Evolutionary conservation across 371 early-diverging fungal genomes (phyloP).

Genomic region (Actinomucor elegans): DNA sequence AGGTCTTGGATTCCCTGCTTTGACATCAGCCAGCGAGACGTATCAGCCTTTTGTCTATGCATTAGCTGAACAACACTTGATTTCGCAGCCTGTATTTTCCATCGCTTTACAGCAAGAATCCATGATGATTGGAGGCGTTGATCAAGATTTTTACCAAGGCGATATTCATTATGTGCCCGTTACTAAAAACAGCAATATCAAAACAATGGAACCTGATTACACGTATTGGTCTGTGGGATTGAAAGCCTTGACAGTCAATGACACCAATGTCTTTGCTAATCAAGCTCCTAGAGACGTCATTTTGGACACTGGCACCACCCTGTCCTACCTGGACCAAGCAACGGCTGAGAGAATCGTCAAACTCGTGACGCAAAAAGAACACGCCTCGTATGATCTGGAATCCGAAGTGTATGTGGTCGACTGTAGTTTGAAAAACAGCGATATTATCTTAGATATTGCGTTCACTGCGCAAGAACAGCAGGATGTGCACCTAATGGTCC

Average conservation of each 20-base stretch:
- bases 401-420: conserved; percentile 8
- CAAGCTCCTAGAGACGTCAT: conserved; percentile 38
- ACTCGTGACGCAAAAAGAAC: not conserved
- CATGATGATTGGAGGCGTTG: conserved; percentile 60
- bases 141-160: conserved; percentile 49
- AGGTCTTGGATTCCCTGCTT: conserved; percentile 25
- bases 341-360: conserved; percentile 2
- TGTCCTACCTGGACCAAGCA: not conserved
- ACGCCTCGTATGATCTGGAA: not conserved
- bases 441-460: not conserved
- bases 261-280: conserved; percentile 16
- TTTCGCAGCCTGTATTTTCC: conserved; percentile 20
- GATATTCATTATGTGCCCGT: conserved; percentile 44
- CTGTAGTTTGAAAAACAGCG: conserved; percentile 1
- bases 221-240: conserved; percentile 8
- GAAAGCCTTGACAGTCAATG: not conserved
- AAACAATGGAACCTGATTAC: not conserved
- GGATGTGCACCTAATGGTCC: not conserved
- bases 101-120: conserved; percentile 32
- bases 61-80: conserved; percentile 7
- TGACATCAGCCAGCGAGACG: conserved; percentile 12
- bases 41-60: conserved; percentile 21
- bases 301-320: conserved; percentile 45
- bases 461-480: not conserved
- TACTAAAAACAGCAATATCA: conserved; percentile 2